These are phyloP conservation scores for Takakia lepidozioides DNA, from an alignment of 225 moss, liverwort and hornwort species.

Conservation along the genomic window DNA sequence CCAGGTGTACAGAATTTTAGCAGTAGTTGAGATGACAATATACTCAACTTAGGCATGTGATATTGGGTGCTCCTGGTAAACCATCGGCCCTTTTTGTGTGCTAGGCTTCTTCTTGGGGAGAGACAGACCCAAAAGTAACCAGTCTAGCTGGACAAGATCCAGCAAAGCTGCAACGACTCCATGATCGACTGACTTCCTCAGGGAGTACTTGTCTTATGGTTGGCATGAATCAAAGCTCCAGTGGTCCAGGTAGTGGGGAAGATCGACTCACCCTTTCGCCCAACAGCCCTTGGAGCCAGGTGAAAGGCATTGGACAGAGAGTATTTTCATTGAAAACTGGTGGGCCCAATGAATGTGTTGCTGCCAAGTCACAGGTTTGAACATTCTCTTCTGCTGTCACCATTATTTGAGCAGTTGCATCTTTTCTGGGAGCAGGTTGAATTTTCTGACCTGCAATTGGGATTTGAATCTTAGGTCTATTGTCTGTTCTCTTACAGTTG, in stretches of 20 bases:
- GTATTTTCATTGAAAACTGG: slow-evolving; percentile 23
- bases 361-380: slow-evolving; percentile 34
- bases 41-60: too few species aligned
- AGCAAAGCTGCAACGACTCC: slow-evolving; percentile 62
- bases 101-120: slow-evolving; percentile 62
- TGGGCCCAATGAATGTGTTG: slow-evolving; percentile 12
- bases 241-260: slow-evolving; percentile 39
- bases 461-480: too few species aligned
- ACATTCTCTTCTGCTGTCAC: neutral
- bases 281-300: slow-evolving; percentile 71
- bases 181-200: slow-evolving; percentile 60
- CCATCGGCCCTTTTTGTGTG: slow-evolving; percentile 15
- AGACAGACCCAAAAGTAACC: slow-evolving; percentile 61
- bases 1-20: too few species aligned
- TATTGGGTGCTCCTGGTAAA: too few species aligned
- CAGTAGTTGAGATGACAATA: too few species aligned
- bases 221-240: slow-evolving; percentile 30
- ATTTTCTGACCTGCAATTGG: too few species aligned
- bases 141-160: slow-evolving; percentile 62
- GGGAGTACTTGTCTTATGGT: slow-evolving; percentile 26
- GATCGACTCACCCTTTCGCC: slow-evolving; percentile 50
- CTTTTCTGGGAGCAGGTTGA: too few species aligned
- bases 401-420: too few species aligned
- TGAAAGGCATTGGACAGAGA: slow-evolving; percentile 43
- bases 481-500: too few species aligned